phyloP scores from a whole-genome alignment of 2,329 filamentous ascomycete species.

The Aspergillus niger region DNA sequence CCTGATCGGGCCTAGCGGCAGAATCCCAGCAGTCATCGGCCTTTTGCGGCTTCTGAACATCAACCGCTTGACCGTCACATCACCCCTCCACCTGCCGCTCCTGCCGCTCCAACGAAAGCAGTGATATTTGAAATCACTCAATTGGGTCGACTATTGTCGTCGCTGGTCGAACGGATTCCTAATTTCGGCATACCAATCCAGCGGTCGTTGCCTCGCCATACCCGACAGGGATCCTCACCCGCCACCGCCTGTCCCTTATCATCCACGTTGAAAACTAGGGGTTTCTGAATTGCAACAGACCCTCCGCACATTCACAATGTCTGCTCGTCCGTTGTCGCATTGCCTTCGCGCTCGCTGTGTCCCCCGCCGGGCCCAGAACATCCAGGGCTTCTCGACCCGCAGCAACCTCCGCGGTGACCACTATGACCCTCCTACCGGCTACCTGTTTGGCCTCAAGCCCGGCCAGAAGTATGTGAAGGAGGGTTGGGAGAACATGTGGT shows the following conservation, averaged over 20 bases:
- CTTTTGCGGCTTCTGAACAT: constrained; percentile 44
- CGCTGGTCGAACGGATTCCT: constrained; percentile 15
- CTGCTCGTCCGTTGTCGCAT: constrained; percentile 41
- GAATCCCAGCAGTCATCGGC: constrained; percentile 32
- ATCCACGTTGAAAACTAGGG: constrained; percentile 15
- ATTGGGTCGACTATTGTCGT: constrained; percentile 26
- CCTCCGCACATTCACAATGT: constrained; percentile 37
- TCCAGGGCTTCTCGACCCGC: constrained; percentile 45
- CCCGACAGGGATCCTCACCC: constrained; percentile 22
- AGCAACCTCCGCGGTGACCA: constrained; percentile 61
- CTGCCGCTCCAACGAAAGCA: constrained; percentile 26
- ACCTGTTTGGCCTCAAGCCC: constrained; percentile 91
- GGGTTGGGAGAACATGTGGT: constrained; percentile 89
- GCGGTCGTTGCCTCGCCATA: constrained; percentile 15
- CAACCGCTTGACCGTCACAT: constrained; percentile 30
- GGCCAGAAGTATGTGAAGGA: constrained; percentile 95
- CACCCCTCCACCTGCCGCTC: constrained; percentile 32
- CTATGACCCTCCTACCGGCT: constrained; percentile 87
- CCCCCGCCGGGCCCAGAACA: constrained; percentile 37
- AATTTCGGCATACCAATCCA: constrained; percentile 9
- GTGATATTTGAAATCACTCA: constrained; percentile 23
- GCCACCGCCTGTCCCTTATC: constrained; percentile 23
- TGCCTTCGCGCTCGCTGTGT: constrained; percentile 44
- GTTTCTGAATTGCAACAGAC: constrained; percentile 5
- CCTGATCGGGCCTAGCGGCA: constrained; percentile 33